Conservation (phyloP, 2,329 filamentous ascomycete species). For the Cadophora gregata region DNA sequence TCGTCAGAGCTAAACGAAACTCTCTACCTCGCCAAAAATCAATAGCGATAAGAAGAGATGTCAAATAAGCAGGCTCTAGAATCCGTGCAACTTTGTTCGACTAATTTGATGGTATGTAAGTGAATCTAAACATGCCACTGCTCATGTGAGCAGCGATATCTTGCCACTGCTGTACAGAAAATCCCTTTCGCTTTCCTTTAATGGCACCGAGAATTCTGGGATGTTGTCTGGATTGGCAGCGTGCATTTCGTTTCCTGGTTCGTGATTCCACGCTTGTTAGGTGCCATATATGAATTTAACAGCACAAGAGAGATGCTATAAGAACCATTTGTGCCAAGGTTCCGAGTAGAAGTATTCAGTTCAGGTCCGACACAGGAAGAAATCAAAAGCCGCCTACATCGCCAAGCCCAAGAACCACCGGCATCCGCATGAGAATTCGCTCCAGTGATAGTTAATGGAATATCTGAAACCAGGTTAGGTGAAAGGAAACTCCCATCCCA, state of each 20-base stretch:
- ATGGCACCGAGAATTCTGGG: slow-evolving; percentile 31
- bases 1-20: too few relatives aligned
- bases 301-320: slow-evolving; percentile 16
- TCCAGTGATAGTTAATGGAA: slow-evolving; percentile 21
- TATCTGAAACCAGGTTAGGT: slow-evolving; percentile 35
- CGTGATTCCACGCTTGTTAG: slow-evolving; percentile 27
- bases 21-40: too few relatives aligned
- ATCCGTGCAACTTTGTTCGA: too few relatives aligned
- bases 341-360: slow-evolving; percentile 7
- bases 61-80: too few relatives aligned
- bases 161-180: too few relatives aligned
- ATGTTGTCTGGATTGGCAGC: slow-evolving; percentile 40
- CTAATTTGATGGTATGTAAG: too few relatives aligned
- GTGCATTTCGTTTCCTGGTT: slow-evolving; percentile 33
- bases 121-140: neutral
- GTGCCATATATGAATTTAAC: neutral
- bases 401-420: slow-evolving; percentile 26
- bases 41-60: too few relatives aligned
- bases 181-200: slow-evolving; percentile 16
- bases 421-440: slow-evolving; percentile 17
- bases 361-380: neutral
- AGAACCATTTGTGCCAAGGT: slow-evolving; percentile 4
- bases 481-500: slow-evolving; percentile 31
- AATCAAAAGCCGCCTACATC: neutral
- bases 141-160: neutral